phyloP scores from a whole-genome alignment of 2,329 filamentous ascomycete species.

The Penicillium brevicompactum region DNA sequence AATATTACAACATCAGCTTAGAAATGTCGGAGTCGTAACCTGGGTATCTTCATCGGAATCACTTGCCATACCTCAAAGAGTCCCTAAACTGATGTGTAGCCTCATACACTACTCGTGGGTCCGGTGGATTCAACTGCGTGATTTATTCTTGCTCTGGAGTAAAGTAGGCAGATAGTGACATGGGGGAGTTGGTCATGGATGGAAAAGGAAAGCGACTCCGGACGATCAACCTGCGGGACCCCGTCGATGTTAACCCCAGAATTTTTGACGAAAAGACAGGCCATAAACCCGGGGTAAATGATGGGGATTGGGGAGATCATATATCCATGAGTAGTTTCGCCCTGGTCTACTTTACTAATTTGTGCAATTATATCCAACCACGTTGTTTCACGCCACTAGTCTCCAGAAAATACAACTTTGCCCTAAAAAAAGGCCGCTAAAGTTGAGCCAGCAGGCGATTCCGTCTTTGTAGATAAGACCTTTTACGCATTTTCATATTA shows the following conservation, averaged over 20 bases:
- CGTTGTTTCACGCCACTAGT: no score
- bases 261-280: background rate
- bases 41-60: background rate
- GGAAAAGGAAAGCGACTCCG: background rate
- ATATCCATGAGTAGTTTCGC: background rate
- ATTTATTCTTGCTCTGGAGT: no score
- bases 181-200: background rate
- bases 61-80: background rate
- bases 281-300: background rate
- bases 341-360: background rate
- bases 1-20: background rate
- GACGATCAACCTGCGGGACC: background rate
- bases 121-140: no score
- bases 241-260: background rate
- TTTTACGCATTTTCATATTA: background rate
- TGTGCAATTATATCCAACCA: background rate
- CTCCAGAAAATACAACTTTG: background rate
- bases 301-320: background rate
- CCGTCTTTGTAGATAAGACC: background rate
- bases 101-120: no score
- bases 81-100: no score
- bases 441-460: background rate
- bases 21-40: background rate
- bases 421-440: background rate
- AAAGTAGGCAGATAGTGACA: background rate